Evolutionary conservation across 768 basidiomycete genomes (phyloP).

Genomic region (Baorangia bicolor): DNA sequence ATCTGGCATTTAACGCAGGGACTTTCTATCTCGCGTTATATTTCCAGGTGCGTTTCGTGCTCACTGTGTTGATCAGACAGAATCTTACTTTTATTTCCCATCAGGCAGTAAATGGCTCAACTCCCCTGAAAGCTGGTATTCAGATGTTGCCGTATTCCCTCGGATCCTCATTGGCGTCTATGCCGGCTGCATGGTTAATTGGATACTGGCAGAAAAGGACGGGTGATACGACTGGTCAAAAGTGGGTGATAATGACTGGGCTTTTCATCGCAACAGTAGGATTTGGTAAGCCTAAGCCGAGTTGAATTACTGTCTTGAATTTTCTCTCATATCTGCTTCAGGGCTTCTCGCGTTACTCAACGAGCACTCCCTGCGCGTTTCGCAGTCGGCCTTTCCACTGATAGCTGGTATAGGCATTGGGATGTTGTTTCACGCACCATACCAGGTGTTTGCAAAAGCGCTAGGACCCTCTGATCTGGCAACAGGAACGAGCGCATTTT

Average conservation of each 20-base stretch:
- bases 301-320: not conserved
- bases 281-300: conserved; percentile 53
- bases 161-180: conserved; percentile 79
- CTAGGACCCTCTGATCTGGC: conserved; percentile 68
- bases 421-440: conserved; percentile 84
- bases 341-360: conserved; percentile 67
- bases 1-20: conserved; percentile 78
- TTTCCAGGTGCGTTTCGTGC: conserved; percentile 64
- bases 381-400: conserved; percentile 60
- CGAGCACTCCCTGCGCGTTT: conserved; percentile 43
- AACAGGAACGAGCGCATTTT: conserved; percentile 82
- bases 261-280: conserved; percentile 66
- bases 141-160: conserved; percentile 82
- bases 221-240: conserved; percentile 61
- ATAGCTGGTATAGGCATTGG: conserved; percentile 77
- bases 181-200: conserved; percentile 86
- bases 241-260: conserved; percentile 60
- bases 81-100: conserved; percentile 1
- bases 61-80: not conserved
- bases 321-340: conserved; percentile 31
- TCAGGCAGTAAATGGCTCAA: conserved; percentile 68
- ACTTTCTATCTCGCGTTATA: conserved; percentile 85
- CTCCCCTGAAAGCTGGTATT: conserved; percentile 71
- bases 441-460: conserved; percentile 72
- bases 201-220: conserved; percentile 59